Evolutionary conservation across 768 basidiomycete species (phyloP), one percentile per base, ranked within the genome.

Genomic region (Boletus huronensis): DNA sequence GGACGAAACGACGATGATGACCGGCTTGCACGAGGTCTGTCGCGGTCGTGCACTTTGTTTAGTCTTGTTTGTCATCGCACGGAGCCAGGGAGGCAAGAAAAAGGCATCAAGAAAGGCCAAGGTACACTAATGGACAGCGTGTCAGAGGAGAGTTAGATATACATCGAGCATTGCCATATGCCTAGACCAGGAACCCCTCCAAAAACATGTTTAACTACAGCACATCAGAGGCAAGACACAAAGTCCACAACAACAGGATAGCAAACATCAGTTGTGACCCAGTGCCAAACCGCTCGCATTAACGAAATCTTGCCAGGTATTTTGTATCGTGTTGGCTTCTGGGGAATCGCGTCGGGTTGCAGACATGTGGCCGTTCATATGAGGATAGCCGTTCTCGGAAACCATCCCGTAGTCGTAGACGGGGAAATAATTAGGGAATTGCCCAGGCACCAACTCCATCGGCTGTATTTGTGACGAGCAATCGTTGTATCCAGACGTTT

Each of bases 391-490:
- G 38, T 61, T 58, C 60, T 64, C 59, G 39, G 60, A 50, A 40
- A 66, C 71, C 58, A 76, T 70, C 21, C 76, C 79, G 64, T 89
- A 88, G 65, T 88, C 87, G 60, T 85, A 88, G 31, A 88, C 87
- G 1, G 85, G 79, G 77, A 90, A 88, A 62, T 88, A 89, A 62
- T 78, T 81, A 14, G 87, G 87, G 72, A 84, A 82, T 35, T 64
- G 70, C 9, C 70, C 70, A 2, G 70, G 58, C 1, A 70, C 62
- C 16, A 71, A 54, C 34, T 73, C 65, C 60, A 71, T 70, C 36
- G 69, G 58, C 32, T 70, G 70, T 47, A 68, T 66, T 38, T 64
- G 62, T 29, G 56, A 25, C 17, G 64, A 32, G 48, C 54, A 48
- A 51, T 68, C 54, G 16, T 48, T 54, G 28, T 63, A 71, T 17